phyloP scores from a whole-genome alignment of 164 flowering plant genomes.

The Umbilicus rupestris region DNA sequence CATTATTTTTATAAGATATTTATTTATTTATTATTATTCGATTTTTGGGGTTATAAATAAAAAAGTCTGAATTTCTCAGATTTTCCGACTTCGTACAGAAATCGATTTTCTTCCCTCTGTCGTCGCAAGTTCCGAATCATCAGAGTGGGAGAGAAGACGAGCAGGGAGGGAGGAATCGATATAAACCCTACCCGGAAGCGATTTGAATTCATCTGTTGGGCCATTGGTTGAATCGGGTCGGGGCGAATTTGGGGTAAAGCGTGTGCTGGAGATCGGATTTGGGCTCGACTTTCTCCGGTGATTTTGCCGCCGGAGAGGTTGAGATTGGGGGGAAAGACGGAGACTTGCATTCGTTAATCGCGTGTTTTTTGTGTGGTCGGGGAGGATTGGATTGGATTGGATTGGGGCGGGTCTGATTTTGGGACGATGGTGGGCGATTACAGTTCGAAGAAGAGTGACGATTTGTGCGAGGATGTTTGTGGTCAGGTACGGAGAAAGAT shows the following conservation, averaged over 20 bases:
- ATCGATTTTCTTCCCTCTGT: not conserved
- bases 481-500: constrained; percentile 46
- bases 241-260: not conserved
- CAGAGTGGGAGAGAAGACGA: not conserved
- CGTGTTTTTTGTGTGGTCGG: no score
- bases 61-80: no score
- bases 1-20: no score
- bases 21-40: no score
- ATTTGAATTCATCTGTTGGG: not conserved
- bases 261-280: not conserved
- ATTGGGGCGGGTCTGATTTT: not conserved
- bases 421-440: constrained; percentile 40
- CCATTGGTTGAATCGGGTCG: not conserved
- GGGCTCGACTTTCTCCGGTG: constrained; percentile 1
- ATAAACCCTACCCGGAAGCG: not conserved
- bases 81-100: no score
- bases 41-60: no score
- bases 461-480: constrained; percentile 67
- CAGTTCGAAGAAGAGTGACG: constrained; percentile 69
- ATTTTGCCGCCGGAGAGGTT: not conserved
- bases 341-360: not conserved
- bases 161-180: not conserved
- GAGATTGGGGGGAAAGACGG: not conserved
- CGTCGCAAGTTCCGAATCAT: not conserved
- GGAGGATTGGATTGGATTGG: no score